These are phyloP conservation scores for Psilocybe tampanensis DNA, from an alignment of 768 basidiomycete species.

Conservation along the genomic window DNA sequence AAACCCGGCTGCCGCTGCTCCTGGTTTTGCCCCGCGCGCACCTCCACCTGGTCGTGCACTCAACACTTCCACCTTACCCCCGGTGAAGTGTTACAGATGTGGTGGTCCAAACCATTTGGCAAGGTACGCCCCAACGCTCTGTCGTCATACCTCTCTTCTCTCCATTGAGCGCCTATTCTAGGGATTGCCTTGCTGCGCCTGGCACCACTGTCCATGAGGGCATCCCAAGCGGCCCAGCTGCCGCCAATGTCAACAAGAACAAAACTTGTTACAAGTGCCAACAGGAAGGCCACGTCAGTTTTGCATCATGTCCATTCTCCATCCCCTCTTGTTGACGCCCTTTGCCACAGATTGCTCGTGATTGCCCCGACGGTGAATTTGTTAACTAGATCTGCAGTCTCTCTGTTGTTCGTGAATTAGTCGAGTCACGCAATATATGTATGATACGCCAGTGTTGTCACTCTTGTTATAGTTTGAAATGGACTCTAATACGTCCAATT, in stretches of 20 bases:
- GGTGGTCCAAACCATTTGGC: constrained; percentile 90
- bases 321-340: not conserved
- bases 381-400: constrained; percentile 37
- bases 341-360: constrained; percentile 57
- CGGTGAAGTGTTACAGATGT: constrained; percentile 89
- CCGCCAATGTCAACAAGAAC: constrained; percentile 50
- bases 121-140: constrained; percentile 42
- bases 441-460: constrained; percentile 1
- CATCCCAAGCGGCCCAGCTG: constrained; percentile 45
- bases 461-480: not conserved
- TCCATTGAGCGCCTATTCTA: constrained; percentile 26
- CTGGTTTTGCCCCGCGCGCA: constrained; percentile 63
- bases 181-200: constrained; percentile 82
- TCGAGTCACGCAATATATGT: not conserved
- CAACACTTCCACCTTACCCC: constrained; percentile 76
- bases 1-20: constrained; percentile 39
- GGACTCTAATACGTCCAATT: not conserved
- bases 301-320: not conserved
- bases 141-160: constrained; percentile 10
- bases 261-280: constrained; percentile 92
- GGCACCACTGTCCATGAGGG: constrained; percentile 52
- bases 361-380: constrained; percentile 64
- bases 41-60: constrained; percentile 76
- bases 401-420: not conserved
- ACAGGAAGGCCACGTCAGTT: constrained; percentile 82